Evolutionary conservation across 2,329 filamentous ascomycete species (phyloP), one percentile per base, ranked within the genome.

Genomic region (Colletotrichum echinochloae): DNA sequence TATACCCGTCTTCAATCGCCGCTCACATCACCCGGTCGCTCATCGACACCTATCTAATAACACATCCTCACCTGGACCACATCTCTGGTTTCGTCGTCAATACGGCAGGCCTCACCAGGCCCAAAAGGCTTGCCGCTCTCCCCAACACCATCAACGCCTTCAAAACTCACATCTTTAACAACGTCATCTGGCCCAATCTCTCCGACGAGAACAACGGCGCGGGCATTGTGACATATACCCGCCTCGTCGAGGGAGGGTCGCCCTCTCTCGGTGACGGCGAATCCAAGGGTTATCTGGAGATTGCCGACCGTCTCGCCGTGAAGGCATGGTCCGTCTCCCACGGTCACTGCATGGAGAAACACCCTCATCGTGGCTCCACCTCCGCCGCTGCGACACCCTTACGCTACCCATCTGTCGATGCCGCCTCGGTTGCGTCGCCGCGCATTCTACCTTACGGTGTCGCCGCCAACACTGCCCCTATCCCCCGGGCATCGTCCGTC

Each of bases 41-140:
- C 57, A 89, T 99, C 67, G 94, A 95, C 55, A 92, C 94, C 0
- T 96, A 95, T 77, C 89, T 98, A 72, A 94, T 99, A 76, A 99
- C 95, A 0, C 96, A 99, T 80, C 94, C 96, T n/a, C 96, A 99
- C 81, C 87, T 99, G 1, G 96, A 99, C 77, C 96, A 99, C 80
- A 90, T 98, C 28, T 91, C 93, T 26, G 96, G 93, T 14, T 93
- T 98, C 74, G 93, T 96, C 39, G 91, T 98, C 79, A 98, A 98
- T 80, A 98, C 95, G 0, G 95, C 96, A 6, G 91, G 93, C 3
- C 89, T 97, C 26, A 89, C 92, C 2, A 89, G 91, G 35, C 94
- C 94, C 0, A 99, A 98, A 81, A 90, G 92, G 30, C 85, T 99
- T 18, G 94, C 95, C 1, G 95, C 93, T 0, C 83, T 98, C 5